Evolutionary conservation across 139 green algal species (phyloP).

Genomic region (Ettlia oleoabundans): DNA sequence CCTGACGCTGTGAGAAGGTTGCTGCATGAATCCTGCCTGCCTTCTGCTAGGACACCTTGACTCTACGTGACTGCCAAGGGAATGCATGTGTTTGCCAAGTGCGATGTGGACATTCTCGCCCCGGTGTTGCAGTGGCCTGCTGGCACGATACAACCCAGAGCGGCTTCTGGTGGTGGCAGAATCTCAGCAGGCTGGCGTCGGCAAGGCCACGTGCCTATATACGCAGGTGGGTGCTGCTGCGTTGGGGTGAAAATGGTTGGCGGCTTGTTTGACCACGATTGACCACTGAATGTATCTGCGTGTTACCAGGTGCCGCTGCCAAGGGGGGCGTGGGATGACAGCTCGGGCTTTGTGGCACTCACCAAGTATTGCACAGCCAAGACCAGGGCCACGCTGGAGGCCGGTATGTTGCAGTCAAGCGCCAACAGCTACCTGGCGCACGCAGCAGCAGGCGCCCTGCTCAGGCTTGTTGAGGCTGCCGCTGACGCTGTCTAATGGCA

Average conservation of each 20-base stretch:
- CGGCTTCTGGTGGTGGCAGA: constrained; percentile 22
- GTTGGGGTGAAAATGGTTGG: too few relatives aligned
- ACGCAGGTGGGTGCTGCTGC: constrained; percentile 41
- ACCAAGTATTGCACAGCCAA: constrained; percentile 15
- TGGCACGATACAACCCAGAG: neutral
- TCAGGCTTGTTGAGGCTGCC: constrained; percentile 48
- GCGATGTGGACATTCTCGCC: neutral
- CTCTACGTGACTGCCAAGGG: too few relatives aligned
- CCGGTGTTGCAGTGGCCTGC: neutral
- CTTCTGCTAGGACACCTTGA: too few relatives aligned
- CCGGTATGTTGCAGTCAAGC: neutral
- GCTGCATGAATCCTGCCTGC: too few relatives aligned
- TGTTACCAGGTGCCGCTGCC: constrained; percentile 38
- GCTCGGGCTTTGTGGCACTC: constrained; percentile 34
- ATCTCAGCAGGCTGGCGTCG: neutral
- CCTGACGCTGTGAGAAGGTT: constrained; percentile 51
- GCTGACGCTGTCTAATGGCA: neutral
- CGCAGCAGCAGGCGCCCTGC: constrained; percentile 70
- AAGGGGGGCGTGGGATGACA: constrained; percentile 54
- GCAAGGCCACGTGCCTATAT: constrained; percentile 11
- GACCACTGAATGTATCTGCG: too few relatives aligned
- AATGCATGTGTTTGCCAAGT: neutral
- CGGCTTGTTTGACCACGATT: too few relatives aligned
- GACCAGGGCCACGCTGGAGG: constrained; percentile 17
- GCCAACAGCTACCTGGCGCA: constrained; percentile 60